phyloP scores from a whole-genome alignment of 495 filamentous ascomycete genomes.

The Penicillium antarcticum region DNA sequence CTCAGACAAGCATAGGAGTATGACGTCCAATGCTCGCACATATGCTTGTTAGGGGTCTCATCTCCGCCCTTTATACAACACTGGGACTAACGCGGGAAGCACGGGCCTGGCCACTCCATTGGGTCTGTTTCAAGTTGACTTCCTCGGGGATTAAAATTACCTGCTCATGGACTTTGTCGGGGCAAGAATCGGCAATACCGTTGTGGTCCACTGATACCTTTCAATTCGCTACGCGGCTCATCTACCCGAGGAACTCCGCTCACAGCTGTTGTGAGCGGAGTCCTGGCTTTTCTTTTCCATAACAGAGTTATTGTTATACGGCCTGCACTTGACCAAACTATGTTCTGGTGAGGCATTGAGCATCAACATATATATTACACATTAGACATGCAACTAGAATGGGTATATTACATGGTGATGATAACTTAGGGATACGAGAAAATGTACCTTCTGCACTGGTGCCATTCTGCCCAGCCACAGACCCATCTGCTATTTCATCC shows the following conservation, averaged over 20 bases:
- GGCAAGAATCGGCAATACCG: conserved; percentile 2
- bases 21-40: not conserved
- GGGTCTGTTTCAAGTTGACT: conserved; percentile 31
- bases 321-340: too few relatives aligned
- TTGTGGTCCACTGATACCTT: conserved; percentile 1
- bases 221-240: conserved; percentile 22
- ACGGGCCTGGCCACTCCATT: conserved; percentile 29
- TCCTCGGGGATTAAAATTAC: not conserved
- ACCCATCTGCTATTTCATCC: too few relatives aligned
- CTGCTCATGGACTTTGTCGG: not conserved
- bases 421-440: too few relatives aligned
- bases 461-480: too few relatives aligned
- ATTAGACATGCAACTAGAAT: too few relatives aligned
- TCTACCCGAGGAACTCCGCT: conserved; percentile 19
- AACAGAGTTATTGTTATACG: too few relatives aligned
- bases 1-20: too few relatives aligned
- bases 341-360: too few relatives aligned
- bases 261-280: conserved; percentile 14
- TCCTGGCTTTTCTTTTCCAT: conserved; percentile 13
- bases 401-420: too few relatives aligned
- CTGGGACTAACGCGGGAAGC: conserved; percentile 30
- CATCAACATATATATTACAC: too few relatives aligned
- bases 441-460: too few relatives aligned
- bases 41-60: not conserved
- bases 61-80: conserved; percentile 12